Evolutionary conservation across 345 rosid species (phyloP).

Genomic region (Eucalyptus marginata): DNA sequence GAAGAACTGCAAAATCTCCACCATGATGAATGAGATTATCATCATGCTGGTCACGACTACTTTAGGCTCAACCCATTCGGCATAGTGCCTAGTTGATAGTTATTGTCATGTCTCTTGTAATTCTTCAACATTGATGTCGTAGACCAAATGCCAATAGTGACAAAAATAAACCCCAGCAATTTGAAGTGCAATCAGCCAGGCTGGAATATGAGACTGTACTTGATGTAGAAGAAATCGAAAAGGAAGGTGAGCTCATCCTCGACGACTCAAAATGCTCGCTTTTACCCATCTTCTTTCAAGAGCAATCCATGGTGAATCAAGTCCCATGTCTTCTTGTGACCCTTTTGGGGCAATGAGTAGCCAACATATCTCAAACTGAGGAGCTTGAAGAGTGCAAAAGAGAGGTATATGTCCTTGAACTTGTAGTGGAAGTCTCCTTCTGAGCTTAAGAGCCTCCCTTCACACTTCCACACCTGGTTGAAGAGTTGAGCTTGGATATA

Average conservation of each 20-base stretch:
- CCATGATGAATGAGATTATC: background rate
- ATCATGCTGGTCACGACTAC: background rate
- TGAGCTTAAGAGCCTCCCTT: background rate
- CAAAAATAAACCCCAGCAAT: background rate
- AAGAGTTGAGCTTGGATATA: background rate
- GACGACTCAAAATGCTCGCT: background rate
- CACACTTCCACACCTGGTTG: background rate
- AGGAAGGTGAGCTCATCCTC: background rate
- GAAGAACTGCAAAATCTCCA: background rate
- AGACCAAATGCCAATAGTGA: too few relatives aligned
- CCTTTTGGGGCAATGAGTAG: background rate
- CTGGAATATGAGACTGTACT: background rate
- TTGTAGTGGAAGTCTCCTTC: background rate
- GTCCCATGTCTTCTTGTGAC: background rate
- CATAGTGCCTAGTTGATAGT: too few relatives aligned
- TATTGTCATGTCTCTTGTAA: background rate
- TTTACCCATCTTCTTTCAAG: background rate
- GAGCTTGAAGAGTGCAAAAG: background rate
- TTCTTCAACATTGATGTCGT: background rate
- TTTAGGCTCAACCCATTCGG: background rate
- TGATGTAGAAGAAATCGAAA: background rate
- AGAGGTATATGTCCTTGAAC: background rate
- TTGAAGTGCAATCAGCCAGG: background rate
- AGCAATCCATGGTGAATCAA: background rate
- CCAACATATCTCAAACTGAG: background rate